Conservation (phyloP, 164 flowering plant genomes). For the Chloranthus sessilifolius region DNA sequence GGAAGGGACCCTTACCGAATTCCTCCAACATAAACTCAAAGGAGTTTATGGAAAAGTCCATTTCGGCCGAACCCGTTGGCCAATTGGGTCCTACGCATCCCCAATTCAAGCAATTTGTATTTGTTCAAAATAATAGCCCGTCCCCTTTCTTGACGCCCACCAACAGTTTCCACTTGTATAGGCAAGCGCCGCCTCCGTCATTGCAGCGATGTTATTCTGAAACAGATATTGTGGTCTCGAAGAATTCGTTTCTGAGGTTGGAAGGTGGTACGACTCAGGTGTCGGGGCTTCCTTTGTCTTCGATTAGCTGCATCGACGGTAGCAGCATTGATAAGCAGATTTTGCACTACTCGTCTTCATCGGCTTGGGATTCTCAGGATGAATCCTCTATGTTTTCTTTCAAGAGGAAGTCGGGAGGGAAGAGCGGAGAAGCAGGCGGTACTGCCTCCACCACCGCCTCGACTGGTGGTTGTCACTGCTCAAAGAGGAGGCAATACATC, state of each 20-base stretch:
- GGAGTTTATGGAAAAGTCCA: constrained; percentile 22
- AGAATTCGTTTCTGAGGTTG: neutral
- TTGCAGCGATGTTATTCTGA: neutral
- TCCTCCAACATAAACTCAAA: constrained; percentile 13
- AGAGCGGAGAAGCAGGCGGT: constrained; percentile 13
- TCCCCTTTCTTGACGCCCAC: neutral
- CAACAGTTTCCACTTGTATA: constrained; percentile 3
- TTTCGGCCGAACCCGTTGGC: neutral
- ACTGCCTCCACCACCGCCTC: constrained; percentile 18
- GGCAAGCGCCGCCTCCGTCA: neutral
- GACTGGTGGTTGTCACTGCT: constrained; percentile 31
- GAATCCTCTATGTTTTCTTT: constrained; percentile 9
- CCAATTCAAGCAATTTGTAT: constrained; percentile 3
- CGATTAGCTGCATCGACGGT: constrained; percentile 15
- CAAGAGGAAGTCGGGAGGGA: constrained; percentile 10
- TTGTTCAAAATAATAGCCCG: neutral
- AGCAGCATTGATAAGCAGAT: constrained; percentile 6
- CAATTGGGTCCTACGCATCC: neutral
- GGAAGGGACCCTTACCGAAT: constrained; percentile 28
- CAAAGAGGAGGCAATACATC: constrained; percentile 24
- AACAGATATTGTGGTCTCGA: constrained; percentile 1
- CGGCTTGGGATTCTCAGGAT: constrained; percentile 4
- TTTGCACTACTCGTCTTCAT: constrained; percentile 7
- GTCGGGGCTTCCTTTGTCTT: constrained; percentile 5
- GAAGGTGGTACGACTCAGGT: constrained; percentile 2